Evolutionary conservation across 2,329 filamentous ascomycete species (phyloP).

Genomic region (Paramyrothecium sp.): DNA sequence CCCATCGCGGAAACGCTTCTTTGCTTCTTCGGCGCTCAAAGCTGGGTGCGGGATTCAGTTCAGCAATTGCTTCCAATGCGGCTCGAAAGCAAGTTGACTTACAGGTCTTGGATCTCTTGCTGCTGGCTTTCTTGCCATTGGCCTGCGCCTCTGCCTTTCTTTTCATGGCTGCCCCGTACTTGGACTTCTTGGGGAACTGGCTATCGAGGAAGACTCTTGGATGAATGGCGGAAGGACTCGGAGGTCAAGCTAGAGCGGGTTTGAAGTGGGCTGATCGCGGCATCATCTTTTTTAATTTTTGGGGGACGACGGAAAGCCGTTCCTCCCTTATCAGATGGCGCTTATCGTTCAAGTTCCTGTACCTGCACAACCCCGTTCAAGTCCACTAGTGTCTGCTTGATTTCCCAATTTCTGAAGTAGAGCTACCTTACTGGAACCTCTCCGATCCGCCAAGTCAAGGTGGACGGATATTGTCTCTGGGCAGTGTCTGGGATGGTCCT

Average conservation of each 20-base stretch:
- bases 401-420: too few relatives aligned
- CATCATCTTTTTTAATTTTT: background rate
- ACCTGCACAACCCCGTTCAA: too few relatives aligned
- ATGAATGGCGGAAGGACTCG: background rate
- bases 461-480: too few relatives aligned
- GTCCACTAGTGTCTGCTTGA: too few relatives aligned
- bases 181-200: background rate
- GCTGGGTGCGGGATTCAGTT: constrained; percentile 27
- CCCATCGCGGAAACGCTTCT: constrained; percentile 61
- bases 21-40: constrained; percentile 47
- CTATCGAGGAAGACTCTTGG: too few relatives aligned
- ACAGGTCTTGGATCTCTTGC: constrained; percentile 55
- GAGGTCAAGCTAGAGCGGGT: background rate
- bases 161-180: constrained; percentile 46
- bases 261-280: background rate
- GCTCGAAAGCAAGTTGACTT: constrained; percentile 14
- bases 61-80: background rate
- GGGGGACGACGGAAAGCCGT: too few relatives aligned
- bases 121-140: constrained; percentile 40
- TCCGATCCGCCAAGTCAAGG: too few relatives aligned
- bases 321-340: too few relatives aligned
- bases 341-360: too few relatives aligned
- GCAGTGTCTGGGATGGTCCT: too few relatives aligned
- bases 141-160: constrained; percentile 54
- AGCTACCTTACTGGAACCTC: too few relatives aligned